Percentiles rank a stretch among this genome's conserved stretches.
phyloP scores from a whole-genome alignment of 768 basidiomycete genomes.

The Suillus subalutaceus region DNA sequence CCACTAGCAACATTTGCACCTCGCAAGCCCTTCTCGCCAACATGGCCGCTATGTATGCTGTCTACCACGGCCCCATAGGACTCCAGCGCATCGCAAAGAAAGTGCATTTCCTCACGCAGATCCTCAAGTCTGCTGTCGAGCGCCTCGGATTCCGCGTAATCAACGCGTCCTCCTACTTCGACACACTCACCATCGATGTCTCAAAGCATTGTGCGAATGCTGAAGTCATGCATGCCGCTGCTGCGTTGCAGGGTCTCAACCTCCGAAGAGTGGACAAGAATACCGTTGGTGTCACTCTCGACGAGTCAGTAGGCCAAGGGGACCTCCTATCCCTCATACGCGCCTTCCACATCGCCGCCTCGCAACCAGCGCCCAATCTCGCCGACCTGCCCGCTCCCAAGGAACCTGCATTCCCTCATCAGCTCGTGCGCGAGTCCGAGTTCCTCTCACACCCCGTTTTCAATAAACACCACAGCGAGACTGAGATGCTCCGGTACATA shows the following conservation, averaged over 20 bases:
- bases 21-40: constrained; percentile 97
- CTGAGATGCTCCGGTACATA: constrained; percentile 97
- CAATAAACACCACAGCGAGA: constrained; percentile 97
- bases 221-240: constrained; percentile 67
- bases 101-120: constrained; percentile 86
- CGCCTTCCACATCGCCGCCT: constrained; percentile 74
- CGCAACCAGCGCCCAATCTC: constrained; percentile 47
- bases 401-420: constrained; percentile 49
- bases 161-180: constrained; percentile 80
- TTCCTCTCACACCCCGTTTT: constrained; percentile 90
- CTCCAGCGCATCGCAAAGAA: constrained; percentile 83
- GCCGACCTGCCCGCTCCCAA: constrained; percentile 49
- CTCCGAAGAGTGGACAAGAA: constrained; percentile 75
- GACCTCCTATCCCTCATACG: constrained; percentile 81
- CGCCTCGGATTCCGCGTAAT: constrained; percentile 71
- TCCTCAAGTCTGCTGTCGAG: constrained; percentile 70
- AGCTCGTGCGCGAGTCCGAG: constrained; percentile 61
- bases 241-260: constrained; percentile 74
- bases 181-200: constrained; percentile 83
- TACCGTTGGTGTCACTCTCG: constrained; percentile 86
- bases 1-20: constrained; percentile 98
- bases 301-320: constrained; percentile 81
- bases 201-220: constrained; percentile 58
- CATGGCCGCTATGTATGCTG: constrained; percentile 98
- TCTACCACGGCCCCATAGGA: constrained; percentile 93